phyloP scores from a whole-genome alignment of 345 rosid species.

The Populus alba region DNA sequence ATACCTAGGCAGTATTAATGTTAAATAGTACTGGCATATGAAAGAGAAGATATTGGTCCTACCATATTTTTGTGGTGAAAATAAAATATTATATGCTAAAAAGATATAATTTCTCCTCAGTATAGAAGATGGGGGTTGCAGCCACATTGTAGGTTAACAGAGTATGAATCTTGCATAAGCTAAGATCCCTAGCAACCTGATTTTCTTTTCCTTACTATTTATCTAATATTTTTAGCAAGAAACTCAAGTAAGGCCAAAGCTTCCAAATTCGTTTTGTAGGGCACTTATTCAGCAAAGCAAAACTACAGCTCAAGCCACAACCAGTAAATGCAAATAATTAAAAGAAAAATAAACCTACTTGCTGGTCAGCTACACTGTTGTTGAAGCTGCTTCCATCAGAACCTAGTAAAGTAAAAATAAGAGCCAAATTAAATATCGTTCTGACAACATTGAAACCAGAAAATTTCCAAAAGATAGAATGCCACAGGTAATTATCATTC shows the following conservation, averaged over 20 bases:
- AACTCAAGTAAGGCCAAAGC: neutral
- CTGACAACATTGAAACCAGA: neutral
- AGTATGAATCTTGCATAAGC: neutral
- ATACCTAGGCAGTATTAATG: neutral
- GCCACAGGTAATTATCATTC: neutral
- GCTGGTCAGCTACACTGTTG: conserved; percentile 87
- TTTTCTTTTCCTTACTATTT: neutral
- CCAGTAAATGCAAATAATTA: neutral
- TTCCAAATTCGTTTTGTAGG: neutral
- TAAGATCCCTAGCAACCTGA: neutral
- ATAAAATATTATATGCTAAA: neutral
- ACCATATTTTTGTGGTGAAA: neutral
- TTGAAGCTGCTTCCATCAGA: conserved; percentile 87
- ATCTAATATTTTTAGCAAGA: neutral
- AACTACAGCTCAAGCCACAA: neutral
- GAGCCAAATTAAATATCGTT: conserved; percentile 14
- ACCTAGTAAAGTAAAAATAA: conserved; percentile 38
- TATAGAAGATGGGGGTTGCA: neutral
- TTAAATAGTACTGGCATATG: neutral
- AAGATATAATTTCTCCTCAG: neutral
- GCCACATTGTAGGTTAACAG: neutral
- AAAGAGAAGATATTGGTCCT: neutral
- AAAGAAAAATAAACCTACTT: conserved; percentile 48
- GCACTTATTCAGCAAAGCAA: neutral
- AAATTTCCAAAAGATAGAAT: neutral